Conservation (phyloP, 2,329 filamentous ascomycete species). For the Venturia effusa region DNA sequence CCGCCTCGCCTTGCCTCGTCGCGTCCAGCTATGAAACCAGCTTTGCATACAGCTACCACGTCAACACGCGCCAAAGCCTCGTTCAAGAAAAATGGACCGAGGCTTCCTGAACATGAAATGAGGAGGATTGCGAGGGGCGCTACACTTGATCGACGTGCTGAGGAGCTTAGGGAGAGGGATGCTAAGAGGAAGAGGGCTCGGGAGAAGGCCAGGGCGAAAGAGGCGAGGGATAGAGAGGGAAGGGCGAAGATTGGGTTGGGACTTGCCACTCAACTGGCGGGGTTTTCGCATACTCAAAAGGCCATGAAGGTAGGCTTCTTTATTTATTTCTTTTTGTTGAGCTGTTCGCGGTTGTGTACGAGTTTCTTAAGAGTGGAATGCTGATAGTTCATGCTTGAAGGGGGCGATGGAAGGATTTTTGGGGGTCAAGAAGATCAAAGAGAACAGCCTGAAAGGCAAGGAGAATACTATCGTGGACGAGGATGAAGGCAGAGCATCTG, state of each 20-base stretch:
- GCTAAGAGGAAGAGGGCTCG: conserved; percentile 2
- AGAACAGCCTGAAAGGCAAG: background rate
- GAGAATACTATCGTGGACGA: background rate
- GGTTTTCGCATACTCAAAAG: conserved; percentile 28
- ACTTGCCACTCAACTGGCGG: conserved; percentile 27
- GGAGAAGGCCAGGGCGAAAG: conserved; percentile 21
- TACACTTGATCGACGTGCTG: conserved; percentile 3
- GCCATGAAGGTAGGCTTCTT: conserved; percentile 21
- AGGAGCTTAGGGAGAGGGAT: background rate
- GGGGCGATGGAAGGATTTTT: conserved; percentile 8
- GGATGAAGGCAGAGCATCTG: background rate
- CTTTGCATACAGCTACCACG: background rate
- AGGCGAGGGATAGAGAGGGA: conserved; percentile 21
- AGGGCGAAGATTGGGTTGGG: conserved; percentile 23
- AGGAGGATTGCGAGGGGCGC: background rate
- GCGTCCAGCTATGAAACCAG: background rate
- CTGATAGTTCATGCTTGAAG: conserved; percentile 21
- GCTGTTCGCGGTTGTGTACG: background rate
- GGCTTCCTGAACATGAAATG: background rate
- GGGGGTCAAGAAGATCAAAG: background rate
- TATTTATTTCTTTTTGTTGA: background rate
- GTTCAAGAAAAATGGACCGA: conserved; percentile 9
- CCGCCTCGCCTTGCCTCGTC: background rate
- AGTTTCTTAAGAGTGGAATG: background rate
- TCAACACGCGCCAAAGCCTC: conserved; percentile 7